Evolutionary conservation across 164 flowering plant genomes (phyloP).

Genomic region (Piper longum): DNA sequence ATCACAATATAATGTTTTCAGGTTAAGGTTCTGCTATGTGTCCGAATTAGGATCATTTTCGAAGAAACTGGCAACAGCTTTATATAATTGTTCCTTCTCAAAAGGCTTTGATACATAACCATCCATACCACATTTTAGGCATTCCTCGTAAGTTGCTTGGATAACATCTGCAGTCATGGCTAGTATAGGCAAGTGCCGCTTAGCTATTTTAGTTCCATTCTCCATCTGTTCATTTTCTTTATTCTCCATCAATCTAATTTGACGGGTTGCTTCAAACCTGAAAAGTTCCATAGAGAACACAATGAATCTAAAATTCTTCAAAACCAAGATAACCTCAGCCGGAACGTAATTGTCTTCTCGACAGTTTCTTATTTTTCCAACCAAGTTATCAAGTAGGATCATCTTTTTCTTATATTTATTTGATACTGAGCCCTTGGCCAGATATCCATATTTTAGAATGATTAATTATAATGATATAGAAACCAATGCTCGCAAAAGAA

Average conservation of each 20-base stretch:
- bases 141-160: constrained; percentile 73
- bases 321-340: too few relatives aligned
- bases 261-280: constrained; percentile 82
- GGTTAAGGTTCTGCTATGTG: background rate
- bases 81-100: constrained; percentile 76
- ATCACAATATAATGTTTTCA: too few relatives aligned
- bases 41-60: constrained; percentile 18
- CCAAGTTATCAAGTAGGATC: too few relatives aligned
- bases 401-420: too few relatives aligned
- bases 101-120: constrained; percentile 94
- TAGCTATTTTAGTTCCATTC: constrained; percentile 15
- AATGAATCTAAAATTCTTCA: too few relatives aligned
- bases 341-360: too few relatives aligned
- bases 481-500: too few relatives aligned
- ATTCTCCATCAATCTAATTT: constrained; percentile 58
- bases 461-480: too few relatives aligned
- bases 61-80: constrained; percentile 67
- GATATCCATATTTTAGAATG: too few relatives aligned
- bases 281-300: constrained; percentile 4
- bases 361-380: too few relatives aligned
- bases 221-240: constrained; percentile 32
- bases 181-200: constrained; percentile 65
- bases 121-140: constrained; percentile 83
- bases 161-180: constrained; percentile 98
- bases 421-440: too few relatives aligned